Conservation (phyloP, 345 rosid genomes). For the Citrus sp. region DNA sequence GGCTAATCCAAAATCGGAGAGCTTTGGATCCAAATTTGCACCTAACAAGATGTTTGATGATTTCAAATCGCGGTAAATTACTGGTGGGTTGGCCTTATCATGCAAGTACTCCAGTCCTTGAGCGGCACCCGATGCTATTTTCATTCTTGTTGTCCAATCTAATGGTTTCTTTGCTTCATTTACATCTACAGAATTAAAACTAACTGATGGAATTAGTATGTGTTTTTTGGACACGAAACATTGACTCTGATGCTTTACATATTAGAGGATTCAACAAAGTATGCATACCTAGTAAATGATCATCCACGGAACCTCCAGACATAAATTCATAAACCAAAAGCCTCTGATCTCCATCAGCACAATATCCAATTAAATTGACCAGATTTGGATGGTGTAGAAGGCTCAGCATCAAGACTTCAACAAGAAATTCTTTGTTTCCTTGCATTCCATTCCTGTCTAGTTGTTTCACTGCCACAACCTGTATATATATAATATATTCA, state of each 20-base stretch:
- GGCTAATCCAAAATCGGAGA: constrained; percentile 60
- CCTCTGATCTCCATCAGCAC: constrained; percentile 80
- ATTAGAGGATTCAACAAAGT: not conserved
- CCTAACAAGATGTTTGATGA: constrained; percentile 61
- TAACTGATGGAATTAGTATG: not conserved
- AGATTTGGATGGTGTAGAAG: constrained; percentile 54
- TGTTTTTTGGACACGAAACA: not conserved
- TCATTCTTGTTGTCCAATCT: constrained; percentile 61
- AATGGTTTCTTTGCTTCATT: constrained; percentile 30
- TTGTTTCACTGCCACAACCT: constrained; percentile 73
- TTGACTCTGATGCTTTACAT: not conserved
- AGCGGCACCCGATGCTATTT: constrained; percentile 56
- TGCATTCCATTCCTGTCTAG: constrained; percentile 62
- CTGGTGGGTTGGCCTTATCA: constrained; percentile 44
- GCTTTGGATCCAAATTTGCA: constrained; percentile 42
- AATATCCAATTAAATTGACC: constrained; percentile 59
- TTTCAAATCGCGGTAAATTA: constrained; percentile 62
- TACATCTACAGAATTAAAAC: constrained; percentile 27
- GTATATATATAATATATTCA: too few relatives aligned
- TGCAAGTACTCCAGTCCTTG: constrained; percentile 72
- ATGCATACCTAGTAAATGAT: constrained; percentile 50
- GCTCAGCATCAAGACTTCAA: constrained; percentile 44
- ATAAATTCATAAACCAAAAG: constrained; percentile 57
- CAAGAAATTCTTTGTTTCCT: constrained; percentile 56
- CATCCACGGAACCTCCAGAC: constrained; percentile 47